phyloP scores from a whole-genome alignment of 345 rosid genomes.

The Populus pruinosa region DNA sequence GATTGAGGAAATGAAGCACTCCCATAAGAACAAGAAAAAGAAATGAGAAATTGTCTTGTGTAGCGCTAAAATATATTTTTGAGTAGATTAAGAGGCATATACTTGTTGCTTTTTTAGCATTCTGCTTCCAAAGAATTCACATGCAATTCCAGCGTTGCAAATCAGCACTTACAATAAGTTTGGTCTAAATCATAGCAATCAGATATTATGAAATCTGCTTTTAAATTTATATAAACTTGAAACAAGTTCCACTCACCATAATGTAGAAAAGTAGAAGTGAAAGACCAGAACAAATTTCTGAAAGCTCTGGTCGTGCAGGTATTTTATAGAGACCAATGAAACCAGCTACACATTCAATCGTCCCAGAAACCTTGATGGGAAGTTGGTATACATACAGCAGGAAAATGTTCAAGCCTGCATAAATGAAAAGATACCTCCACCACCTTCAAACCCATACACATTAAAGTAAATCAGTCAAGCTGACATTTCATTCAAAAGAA shows the following conservation, averaged over 20 bases:
- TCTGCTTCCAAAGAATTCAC: background rate
- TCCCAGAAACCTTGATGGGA: conserved; percentile 32
- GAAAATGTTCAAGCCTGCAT: conserved; percentile 46
- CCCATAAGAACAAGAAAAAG: background rate
- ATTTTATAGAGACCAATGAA: conserved; percentile 47
- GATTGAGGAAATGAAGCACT: background rate
- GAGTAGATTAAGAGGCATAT: background rate
- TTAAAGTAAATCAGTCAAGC: conserved; percentile 12
- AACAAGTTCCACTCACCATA: conserved; percentile 34
- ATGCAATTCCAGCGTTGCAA: background rate
- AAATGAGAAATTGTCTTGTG: background rate
- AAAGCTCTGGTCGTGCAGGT: conserved; percentile 40
- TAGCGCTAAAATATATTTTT: background rate
- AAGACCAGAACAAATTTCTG: conserved; percentile 42
- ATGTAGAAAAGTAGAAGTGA: conserved; percentile 45
- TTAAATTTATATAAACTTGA: background rate
- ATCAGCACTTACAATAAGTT: background rate
- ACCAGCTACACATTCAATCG: conserved; percentile 26
- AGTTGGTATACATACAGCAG: conserved; percentile 49
- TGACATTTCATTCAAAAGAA: conserved; percentile 3
- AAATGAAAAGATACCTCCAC: conserved; percentile 46
- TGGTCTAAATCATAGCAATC: too few relatives aligned
- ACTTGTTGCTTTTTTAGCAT: background rate
- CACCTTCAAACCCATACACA: conserved; percentile 39
- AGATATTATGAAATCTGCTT: too few relatives aligned